These are phyloP conservation scores for Candida oleophila DNA, from an alignment of 805 yeast species.

Conservation along the genomic window DNA sequence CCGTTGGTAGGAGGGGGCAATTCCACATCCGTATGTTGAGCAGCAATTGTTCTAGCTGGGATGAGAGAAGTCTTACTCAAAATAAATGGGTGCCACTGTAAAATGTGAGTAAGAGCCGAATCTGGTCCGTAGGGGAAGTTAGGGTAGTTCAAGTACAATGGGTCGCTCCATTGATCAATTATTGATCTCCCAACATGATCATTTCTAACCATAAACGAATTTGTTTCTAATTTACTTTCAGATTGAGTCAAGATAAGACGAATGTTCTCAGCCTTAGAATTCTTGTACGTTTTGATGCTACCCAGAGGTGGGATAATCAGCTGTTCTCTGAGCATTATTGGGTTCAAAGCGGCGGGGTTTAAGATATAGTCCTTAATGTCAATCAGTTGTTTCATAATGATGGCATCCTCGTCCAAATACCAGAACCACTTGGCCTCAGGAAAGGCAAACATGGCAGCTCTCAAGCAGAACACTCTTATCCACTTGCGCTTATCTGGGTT, in stretches of 20 bases:
- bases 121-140: slow-evolving; percentile 59
- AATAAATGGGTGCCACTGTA: slow-evolving; percentile 92
- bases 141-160: slow-evolving; percentile 64
- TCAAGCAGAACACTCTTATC: slow-evolving; percentile 61
- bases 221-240: slow-evolving; percentile 58
- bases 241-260: slow-evolving; percentile 71
- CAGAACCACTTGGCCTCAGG: slow-evolving; percentile 90
- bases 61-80: slow-evolving; percentile 73
- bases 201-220: slow-evolving; percentile 71
- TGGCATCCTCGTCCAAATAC: slow-evolving; percentile 77
- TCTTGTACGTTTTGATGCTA: slow-evolving; percentile 65
- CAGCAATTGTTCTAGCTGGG: slow-evolving; percentile 44
- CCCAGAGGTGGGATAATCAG: slow-evolving; percentile 74
- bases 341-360: slow-evolving; percentile 57
- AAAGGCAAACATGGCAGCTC: slow-evolving; percentile 92
- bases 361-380: slow-evolving; percentile 61
- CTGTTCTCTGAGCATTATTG: slow-evolving; percentile 63
- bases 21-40: slow-evolving; percentile 19
- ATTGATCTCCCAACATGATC: slow-evolving; percentile 63
- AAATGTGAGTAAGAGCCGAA: slow-evolving; percentile 76
- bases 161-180: slow-evolving; percentile 79
- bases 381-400: slow-evolving; percentile 69
- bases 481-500: slow-evolving; percentile 51
- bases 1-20: slow-evolving; percentile 14
- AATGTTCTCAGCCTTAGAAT: slow-evolving; percentile 52